A percentile compares a stretch with the other conserved stretches of the same genome.
phyloP scores from a whole-genome alignment of 1,139 yeast species.

The Lodderomyces margitis region DNA sequence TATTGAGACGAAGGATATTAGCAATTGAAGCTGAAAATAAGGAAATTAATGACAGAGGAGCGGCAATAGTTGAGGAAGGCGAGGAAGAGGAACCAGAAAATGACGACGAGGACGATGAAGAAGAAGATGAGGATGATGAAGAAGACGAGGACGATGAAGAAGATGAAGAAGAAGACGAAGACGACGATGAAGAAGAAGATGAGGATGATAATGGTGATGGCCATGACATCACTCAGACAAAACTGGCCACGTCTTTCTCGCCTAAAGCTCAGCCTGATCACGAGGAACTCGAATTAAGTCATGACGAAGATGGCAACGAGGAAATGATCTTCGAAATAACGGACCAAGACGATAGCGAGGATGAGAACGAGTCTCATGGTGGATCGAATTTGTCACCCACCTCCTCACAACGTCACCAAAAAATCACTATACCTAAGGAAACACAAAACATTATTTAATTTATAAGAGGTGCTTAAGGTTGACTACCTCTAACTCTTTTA shows the following conservation, averaged over 20 bases:
- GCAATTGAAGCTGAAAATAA: constrained; percentile 31
- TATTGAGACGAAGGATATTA: constrained; percentile 54
- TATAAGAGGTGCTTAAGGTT: too few relatives aligned
- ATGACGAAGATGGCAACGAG: constrained; percentile 20
- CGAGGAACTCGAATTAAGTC: constrained; percentile 7
- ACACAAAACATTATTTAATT: constrained; percentile 16
- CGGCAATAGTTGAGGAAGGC: constrained; percentile 37
- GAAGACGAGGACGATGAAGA: constrained; percentile 17
- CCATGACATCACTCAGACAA: constrained; percentile 9
- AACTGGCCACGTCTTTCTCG: not conserved
- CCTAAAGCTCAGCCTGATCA: not conserved
- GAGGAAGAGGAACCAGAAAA: constrained; percentile 34
- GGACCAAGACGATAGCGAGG: constrained; percentile 16
- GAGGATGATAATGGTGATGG: constrained; percentile 22
- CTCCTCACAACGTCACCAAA: constrained; percentile 15
- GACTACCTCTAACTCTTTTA: too few relatives aligned
- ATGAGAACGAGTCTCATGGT: not conserved
- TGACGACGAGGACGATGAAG: constrained; percentile 22
- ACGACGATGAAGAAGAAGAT: constrained; percentile 30
- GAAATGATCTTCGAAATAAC: constrained; percentile 36
- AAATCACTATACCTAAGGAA: constrained; percentile 18
- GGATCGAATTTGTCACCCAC: constrained; percentile 3
- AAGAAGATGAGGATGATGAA: constrained; percentile 15
- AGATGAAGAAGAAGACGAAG: constrained; percentile 29
- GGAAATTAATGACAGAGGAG: constrained; percentile 40